Evolutionary conservation across 805 yeast species (phyloP), one percentile per base, ranked within the genome.

Genomic region (Ogataea kodamae): DNA sequence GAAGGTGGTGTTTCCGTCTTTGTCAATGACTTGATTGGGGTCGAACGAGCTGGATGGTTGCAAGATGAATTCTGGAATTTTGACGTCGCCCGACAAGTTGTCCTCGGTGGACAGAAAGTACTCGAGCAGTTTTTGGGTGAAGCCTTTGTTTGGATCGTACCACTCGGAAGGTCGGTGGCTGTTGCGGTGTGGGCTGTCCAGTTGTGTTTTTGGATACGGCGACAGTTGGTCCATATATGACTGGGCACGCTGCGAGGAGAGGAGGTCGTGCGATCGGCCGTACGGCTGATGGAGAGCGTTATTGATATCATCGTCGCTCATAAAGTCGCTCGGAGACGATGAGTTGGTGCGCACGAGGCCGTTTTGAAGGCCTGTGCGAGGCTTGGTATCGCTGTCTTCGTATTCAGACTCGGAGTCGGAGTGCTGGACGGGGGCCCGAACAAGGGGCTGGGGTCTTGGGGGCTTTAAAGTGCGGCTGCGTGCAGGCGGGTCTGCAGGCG

Each of bases 1-100:
- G 47, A 92, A 78, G 2, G 95, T 82, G 0, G 96, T 84, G 54
- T 92, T 94, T 1, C 96, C 94, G 53, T 92, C 97, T 39, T 85
- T 89, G 55, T 92, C 98, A 16, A 92, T 85, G 4, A 87, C 78
- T 33, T 82, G 85, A 63, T 80, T 73, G 41, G 84, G 71, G 45
- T 83, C 76, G 48, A 82, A 79, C 34, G 74, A 81, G 15, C 70
- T 66, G 2, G 83, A 78, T 1, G 86, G 81, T 45, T 76, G 68
- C 22, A 71, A 62, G 10, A 85, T 62, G 50, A 83, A 78, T 15
- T 71, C 75, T 0, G 95, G 95, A 17, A 83, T 66, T 15, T 33
- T 40, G 3, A 57, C 46, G 43, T 50, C 32, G 9, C 37, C 40
- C 25, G 42, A 41, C 17, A 50, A 28, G 21, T 70, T 73, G 34